Base-by-base conservation (phyloP, 139 green algal genomes). In the Micromonas pusilla region DNA sequence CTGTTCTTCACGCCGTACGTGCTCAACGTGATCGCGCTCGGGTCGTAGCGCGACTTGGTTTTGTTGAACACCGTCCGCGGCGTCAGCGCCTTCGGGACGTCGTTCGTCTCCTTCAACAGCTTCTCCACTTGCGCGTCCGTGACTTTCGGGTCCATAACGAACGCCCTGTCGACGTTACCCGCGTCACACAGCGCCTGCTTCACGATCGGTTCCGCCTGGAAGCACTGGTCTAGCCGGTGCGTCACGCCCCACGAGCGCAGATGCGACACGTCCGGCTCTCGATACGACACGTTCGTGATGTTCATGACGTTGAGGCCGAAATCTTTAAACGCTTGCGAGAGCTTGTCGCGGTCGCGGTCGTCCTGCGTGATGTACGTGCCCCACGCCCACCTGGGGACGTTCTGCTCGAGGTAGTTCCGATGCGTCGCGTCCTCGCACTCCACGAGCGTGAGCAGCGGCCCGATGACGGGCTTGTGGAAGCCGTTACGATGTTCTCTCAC, bases 151-250 rank as follows among this genome's bases (percentile, higher is more conserved):
- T 57, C 45, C 9, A 57, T 57, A 16, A 57, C 45, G 16, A 57
- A 72, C 28, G 57, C 6, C 34, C 25, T 81, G 37, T 28, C 65
- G 52, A 75, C 63, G 38, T 33, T n/a, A 38, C 71, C 34, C 74
- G 67, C 86, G 67, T 88, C 72, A 33, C 52, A 73, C 32, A 97
- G 78, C 39, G 80, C 75, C 38, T 89, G 82, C 83, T 92, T 92
- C 34, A 97, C 77, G 9, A 93, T 70, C 1, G 62, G 16, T 0
- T 89, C 85, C 2, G 92, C 90, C n/a, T 89, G 72, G 45, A 96
- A 90, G 9, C 91, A 81, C 76, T 93, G 52, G 72, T 96, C 89
- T 26, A 97, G 72, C 0, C 89, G 93, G 77, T 86, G 72, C 2
- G 73, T 84, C 6, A 96, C 83, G 77, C 89, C 89, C 31, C 13